These are phyloP conservation scores for Podila epigama DNA, from an alignment of 192 early-diverging fungal genomes.

Conservation along the genomic window DNA sequence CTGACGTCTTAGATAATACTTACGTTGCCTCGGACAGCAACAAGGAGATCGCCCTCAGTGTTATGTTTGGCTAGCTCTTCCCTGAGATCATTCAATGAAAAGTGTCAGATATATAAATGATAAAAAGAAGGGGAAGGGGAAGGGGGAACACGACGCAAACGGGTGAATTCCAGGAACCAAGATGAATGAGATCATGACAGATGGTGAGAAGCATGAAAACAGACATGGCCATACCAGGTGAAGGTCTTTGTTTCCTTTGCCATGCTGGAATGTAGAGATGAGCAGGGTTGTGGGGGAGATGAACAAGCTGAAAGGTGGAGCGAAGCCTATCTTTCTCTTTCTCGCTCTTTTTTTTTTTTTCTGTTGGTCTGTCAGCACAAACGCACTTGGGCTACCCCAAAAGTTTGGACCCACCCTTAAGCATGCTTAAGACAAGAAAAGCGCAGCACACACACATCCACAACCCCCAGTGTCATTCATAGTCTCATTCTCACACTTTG, in stretches of 20 bases:
- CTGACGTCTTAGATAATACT: background rate
- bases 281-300: constrained; percentile 1
- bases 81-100: constrained; percentile 12
- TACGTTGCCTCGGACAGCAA: constrained; percentile 56
- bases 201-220: too few species aligned
- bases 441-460: too few species aligned
- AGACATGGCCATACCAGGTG: background rate
- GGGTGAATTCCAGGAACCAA: background rate
- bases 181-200: background rate
- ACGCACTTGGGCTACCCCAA: too few species aligned
- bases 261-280: constrained; percentile 2
- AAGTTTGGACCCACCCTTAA: too few species aligned
- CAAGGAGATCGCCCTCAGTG: constrained; percentile 38
- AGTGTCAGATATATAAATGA: background rate
- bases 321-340: too few species aligned
- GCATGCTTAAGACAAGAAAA: too few species aligned
- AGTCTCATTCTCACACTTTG: too few species aligned
- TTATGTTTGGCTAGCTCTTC: constrained; percentile 55
- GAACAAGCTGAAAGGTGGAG: background rate
- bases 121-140: background rate
- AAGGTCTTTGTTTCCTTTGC: constrained; percentile 1
- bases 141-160: background rate
- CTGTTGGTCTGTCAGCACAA: too few species aligned
- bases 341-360: too few species aligned
- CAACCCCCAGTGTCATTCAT: too few species aligned